Conservation (phyloP, 1,284 basidiomycete genomes). For the Tilletia caries region DNA sequence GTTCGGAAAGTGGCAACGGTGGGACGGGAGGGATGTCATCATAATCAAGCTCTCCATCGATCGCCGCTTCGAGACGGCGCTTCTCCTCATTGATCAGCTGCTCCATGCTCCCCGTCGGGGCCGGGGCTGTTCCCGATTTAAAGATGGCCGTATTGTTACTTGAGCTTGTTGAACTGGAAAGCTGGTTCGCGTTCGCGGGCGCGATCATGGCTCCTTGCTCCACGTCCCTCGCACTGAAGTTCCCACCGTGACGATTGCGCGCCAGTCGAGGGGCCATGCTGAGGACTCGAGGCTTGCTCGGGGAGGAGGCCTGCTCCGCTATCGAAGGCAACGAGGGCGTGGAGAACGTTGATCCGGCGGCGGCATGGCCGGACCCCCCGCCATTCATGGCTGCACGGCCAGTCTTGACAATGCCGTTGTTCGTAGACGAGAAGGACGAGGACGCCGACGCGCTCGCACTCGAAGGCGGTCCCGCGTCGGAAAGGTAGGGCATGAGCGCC, state of each 20-base stretch:
- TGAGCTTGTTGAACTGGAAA: neutral
- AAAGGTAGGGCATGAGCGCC: constrained; percentile 58
- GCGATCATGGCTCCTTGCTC: constrained; percentile 39
- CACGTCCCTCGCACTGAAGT: constrained; percentile 46
- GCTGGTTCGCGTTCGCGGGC: constrained; percentile 22
- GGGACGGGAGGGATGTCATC: constrained; percentile 1
- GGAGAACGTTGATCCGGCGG: constrained; percentile 4
- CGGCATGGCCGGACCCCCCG: neutral
- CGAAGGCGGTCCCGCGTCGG: constrained; percentile 14
- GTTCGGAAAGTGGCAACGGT: constrained; percentile 3
- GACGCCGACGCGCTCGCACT: constrained; percentile 19
- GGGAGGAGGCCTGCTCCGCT: constrained; percentile 37
- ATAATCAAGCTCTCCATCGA: neutral
- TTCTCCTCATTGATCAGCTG: constrained; percentile 8
- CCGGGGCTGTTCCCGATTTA: constrained; percentile 22
- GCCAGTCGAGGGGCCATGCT: constrained; percentile 22
- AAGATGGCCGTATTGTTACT: neutral
- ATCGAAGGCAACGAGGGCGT: constrained; percentile 39
- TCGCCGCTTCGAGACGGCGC: neutral
- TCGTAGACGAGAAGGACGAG: too few relatives aligned
- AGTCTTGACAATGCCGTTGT: too few relatives aligned
- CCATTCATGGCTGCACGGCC: constrained; percentile 10
- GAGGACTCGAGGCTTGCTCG: constrained; percentile 23
- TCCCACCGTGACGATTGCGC: constrained; percentile 39
- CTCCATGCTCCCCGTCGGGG: constrained; percentile 25